Evolutionary conservation across 371 early-diverging fungal genomes (phyloP), one percentile per base, ranked within the genome.

Genomic region (Zychaea mexicana): DNA sequence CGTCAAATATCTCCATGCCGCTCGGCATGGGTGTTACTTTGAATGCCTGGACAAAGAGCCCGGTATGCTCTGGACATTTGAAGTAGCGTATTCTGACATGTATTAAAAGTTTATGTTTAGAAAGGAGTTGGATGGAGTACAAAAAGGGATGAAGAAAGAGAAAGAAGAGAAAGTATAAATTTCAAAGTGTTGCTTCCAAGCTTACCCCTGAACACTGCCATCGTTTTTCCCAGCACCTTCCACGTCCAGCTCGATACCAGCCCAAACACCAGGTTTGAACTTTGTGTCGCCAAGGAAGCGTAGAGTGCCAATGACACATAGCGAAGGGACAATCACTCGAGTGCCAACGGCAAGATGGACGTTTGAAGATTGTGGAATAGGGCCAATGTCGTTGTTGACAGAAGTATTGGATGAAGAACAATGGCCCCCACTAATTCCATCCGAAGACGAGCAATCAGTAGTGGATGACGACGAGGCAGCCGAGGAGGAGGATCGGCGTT

Each of bases 151-250:
- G 61, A 42, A 31, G 30, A 30, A 62, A 32, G 22, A 53, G 31
- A 27, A 30, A 39, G 28, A 57, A 22, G 62, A 26, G 19, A 22
- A 15, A 53, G 49, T 32, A 52, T 27, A 28, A 2, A 52, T 77
- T n/a, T n/a, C n/a, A n/a, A n/a, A n/a, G n/a, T n/a, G n/a, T n/a
- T n/a, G n/a, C n/a, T n/a, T n/a, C n/a, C n/a, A n/a, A n/a, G n/a
- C n/a, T 70, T 79, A 85, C 84, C 92, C 94, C 56, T 81, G 79
- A 62, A 90, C 85, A 45, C 78, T 77, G n/a, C 94, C 94, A 64
- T 91, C 86, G 71, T 94, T 93, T 69, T 94, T 94, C 39, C 94
- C 94, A 21, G 83, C 77, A 24, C 90, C 92, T n/a, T 68, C 72
- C 21, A 73, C 60, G 59, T 93, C 93, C 5, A 94, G 78, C 68